phyloP scores from a whole-genome alignment of 176 grass and related monocot genomes.

The Triticum dicoccoides region DNA sequence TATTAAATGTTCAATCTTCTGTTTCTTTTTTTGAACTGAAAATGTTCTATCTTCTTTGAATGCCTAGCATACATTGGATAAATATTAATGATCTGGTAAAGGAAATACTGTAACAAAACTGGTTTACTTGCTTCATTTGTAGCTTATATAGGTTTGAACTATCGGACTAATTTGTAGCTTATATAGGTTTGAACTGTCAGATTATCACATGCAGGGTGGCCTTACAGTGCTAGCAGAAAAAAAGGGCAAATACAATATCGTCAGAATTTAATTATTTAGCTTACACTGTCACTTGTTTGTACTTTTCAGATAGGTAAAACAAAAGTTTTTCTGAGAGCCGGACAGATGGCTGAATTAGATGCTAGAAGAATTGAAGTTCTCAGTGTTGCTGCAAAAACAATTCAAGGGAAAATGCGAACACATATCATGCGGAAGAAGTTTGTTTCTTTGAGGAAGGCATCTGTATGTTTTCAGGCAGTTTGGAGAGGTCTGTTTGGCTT shows the following conservation, averaged over 20 bases:
- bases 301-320: constrained; percentile 92
- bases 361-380: constrained; percentile 96
- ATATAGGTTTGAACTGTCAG: constrained; percentile 12
- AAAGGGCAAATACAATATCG: neutral
- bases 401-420: constrained; percentile 92
- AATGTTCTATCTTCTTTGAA: neutral
- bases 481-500: constrained; percentile 82
- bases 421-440: constrained; percentile 90
- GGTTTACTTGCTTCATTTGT: neutral
- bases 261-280: constrained; percentile 4
- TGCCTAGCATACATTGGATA: constrained; percentile 9
- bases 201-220: neutral
- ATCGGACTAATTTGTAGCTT: constrained; percentile 1
- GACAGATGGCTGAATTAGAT: constrained; percentile 99
- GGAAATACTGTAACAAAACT: neutral
- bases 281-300: constrained; percentile 29
- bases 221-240: neutral
- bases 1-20: neutral
- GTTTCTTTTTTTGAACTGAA: neutral
- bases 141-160: constrained; percentile 11
- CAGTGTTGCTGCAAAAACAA: constrained; percentile 79
- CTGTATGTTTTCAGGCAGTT: constrained; percentile 78
- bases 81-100: constrained; percentile 9
- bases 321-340: constrained; percentile 98
- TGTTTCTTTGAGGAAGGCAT: constrained; percentile 72